Base-by-base conservation (phyloP, 805 yeast species). In the Komagataella pastoris region DNA sequence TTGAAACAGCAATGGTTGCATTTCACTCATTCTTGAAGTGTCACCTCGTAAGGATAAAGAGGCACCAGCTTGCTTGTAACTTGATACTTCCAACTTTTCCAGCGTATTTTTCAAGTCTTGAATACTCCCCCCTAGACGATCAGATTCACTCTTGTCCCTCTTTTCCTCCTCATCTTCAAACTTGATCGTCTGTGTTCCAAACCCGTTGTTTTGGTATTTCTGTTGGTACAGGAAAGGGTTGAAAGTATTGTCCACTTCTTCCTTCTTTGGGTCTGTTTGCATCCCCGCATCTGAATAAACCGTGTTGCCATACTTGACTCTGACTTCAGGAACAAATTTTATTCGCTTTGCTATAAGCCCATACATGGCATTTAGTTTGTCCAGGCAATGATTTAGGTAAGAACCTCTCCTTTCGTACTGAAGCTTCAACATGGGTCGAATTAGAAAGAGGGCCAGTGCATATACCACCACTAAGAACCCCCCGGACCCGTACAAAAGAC, bases 401-500 rank as follows among this genome's bases (percentile, higher is more conserved):
- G 67, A 69, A 1, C 58, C 50, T 47, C 81, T 61, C 55, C 77
- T 67, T 5, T 64, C 65, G 54, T 64, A 72, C 24, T 69, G 71
- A 4, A 63, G 50, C 14, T 65, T 64, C 5, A 76, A 49, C 18
- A 68, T 54, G 2, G 81, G 81, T 50, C 68, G 69, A 10, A 77
- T 49, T 3, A 66, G 57, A 6, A 68, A 55, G 14, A 70, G 60
- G 7, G 67, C 65, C 1, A 68, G 14, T 3, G 63, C 47, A 52
- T 66, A 70, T 1, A 68, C 54, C 0, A 61, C 51, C 1, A 68
- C 55, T 6, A 71, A 50, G 0, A 61, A 55, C 23, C 65, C 59
- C 0, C 74, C 73, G 4, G 75, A 68, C 14, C 59, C 57, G 52
- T 70, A 63, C 0, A 73, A 59, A 5, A 72, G 55, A 18, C 57